phyloP scores from a whole-genome alignment of 768 basidiomycete species.

The Lentinula aciculospora region DNA sequence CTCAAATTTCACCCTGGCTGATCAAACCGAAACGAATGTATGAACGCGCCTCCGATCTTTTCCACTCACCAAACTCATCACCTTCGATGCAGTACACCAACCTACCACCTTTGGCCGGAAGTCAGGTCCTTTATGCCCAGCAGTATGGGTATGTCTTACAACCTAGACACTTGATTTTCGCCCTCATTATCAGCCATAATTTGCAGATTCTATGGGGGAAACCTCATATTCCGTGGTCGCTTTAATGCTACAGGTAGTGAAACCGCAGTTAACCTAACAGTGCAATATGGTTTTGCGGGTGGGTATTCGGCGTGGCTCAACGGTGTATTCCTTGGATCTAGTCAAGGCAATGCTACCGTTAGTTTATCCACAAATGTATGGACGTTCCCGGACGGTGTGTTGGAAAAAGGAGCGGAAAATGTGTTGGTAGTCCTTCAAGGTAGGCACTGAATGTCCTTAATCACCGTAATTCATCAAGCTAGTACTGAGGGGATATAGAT shows the following conservation, averaged over 20 bases:
- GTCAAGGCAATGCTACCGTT: slow-evolving; percentile 34
- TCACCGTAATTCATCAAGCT: background rate
- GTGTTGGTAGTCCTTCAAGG: slow-evolving; percentile 34
- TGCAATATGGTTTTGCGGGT: slow-evolving; percentile 46
- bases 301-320: slow-evolving; percentile 50
- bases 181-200: background rate
- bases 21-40: slow-evolving; percentile 40
- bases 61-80: background rate
- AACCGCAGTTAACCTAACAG: slow-evolving; percentile 36
- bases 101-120: slow-evolving; percentile 36
- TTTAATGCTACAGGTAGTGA: slow-evolving; percentile 43
- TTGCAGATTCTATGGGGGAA: slow-evolving; percentile 44
- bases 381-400: slow-evolving; percentile 28
- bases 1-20: slow-evolving; percentile 36
- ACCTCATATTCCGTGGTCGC: slow-evolving; percentile 48
- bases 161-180: background rate
- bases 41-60: slow-evolving; percentile 4
- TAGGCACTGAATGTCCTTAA: slow-evolving; percentile 5
- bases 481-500: slow-evolving; percentile 21
- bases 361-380: slow-evolving; percentile 38
- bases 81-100: slow-evolving; percentile 36
- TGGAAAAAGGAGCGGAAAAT: slow-evolving; percentile 33
- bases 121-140: slow-evolving; percentile 42
- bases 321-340: slow-evolving; percentile 43
- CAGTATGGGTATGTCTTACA: slow-evolving; percentile 38